Evolutionary conservation across 2,329 filamentous ascomycete genomes (phyloP), one percentile per base, ranked within the genome.

Genomic region (Monosporascus ibericus): DNA sequence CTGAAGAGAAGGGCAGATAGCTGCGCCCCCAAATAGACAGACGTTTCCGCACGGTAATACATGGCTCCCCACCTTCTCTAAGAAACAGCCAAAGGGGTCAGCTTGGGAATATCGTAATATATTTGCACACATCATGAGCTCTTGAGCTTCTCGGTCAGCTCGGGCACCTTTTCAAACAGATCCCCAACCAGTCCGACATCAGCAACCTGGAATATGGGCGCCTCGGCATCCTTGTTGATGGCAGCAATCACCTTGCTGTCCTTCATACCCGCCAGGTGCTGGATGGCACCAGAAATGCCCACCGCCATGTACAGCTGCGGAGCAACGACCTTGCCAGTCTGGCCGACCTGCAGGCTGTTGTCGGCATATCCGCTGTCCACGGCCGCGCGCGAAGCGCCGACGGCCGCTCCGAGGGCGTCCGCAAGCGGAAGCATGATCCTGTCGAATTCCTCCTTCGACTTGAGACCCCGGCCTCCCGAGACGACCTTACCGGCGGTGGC

Each of bases 251-350:
- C 94, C 78, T 99, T 99, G 78, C 91, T 96, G 69, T 99, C 94
- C 81, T 99, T 99, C 94, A 99, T 99, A 68, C 94, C 94, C 34
- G 94, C 94, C 73, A 99, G 73, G 78, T 99, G 94, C 75, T 99
- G 94, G 63, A 99, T 99, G 22, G 94, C 94, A 50, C 94, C 94
- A 8, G 90, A 96, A 63, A 99, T 97, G 66, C 94, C 94, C 14
- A 92, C 92, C 50, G 91, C 95, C 61, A 99, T 80, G 70, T 99
- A 99, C 55, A 99, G 77, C 72, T 99, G 87, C 54, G 94, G 94
- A 47, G 94, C 94, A 51, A 99, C 92, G 57, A 97, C 95, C 82
- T 99, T 99, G 65, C 94, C 94, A 15, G 94, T 99, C 79, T 99
- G 94, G 46, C 94, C 94, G 59, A 99, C 92, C 75, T 99, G 94